These are phyloP conservation scores for Aspergillus aculeatus DNA, from an alignment of 2,329 filamentous ascomycete species.

Conservation along the genomic window DNA sequence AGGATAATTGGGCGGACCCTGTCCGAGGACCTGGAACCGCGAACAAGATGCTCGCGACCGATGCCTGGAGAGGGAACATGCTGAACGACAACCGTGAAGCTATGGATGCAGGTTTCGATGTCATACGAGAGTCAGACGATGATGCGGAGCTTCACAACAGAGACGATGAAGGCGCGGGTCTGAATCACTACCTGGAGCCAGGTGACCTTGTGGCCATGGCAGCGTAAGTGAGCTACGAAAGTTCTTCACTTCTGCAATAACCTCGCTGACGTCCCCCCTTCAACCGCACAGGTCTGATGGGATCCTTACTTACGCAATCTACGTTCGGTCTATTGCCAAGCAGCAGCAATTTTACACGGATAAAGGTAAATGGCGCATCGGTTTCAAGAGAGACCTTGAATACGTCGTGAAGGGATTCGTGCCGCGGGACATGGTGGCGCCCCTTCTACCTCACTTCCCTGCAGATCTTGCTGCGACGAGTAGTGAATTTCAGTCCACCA, in stretches of 20 bases:
- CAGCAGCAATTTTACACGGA: constrained; percentile 46
- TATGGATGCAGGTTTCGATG: constrained; percentile 28
- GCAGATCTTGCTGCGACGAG: constrained; percentile 26
- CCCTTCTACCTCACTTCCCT: constrained; percentile 54
- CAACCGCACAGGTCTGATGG: constrained; percentile 23
- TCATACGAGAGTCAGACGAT: constrained; percentile 22
- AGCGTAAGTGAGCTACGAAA: constrained; percentile 23
- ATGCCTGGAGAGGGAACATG: constrained; percentile 33
- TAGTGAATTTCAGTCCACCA: constrained; percentile 33
- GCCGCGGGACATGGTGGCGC: constrained; percentile 44
- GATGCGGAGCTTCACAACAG: constrained; percentile 27
- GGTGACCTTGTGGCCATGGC: constrained; percentile 43
- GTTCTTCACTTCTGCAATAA: not conserved
- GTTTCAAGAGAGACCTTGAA: constrained; percentile 39
- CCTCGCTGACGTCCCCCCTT: not conserved
- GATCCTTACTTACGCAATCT: constrained; percentile 37
- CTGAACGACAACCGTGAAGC: constrained; percentile 33
- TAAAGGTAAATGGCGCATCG: constrained; percentile 45
- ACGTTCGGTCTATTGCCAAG: constrained; percentile 41
- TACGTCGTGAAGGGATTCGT: constrained; percentile 53
- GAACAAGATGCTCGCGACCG: constrained; percentile 10
- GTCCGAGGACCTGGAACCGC: constrained; percentile 24
- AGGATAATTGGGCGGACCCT: constrained; percentile 32
- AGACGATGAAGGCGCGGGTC: constrained; percentile 32
- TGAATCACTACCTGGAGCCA: constrained; percentile 35